Conservation (phyloP, 495 filamentous ascomycete species). For the Jackrogersella multiformis region DNA sequence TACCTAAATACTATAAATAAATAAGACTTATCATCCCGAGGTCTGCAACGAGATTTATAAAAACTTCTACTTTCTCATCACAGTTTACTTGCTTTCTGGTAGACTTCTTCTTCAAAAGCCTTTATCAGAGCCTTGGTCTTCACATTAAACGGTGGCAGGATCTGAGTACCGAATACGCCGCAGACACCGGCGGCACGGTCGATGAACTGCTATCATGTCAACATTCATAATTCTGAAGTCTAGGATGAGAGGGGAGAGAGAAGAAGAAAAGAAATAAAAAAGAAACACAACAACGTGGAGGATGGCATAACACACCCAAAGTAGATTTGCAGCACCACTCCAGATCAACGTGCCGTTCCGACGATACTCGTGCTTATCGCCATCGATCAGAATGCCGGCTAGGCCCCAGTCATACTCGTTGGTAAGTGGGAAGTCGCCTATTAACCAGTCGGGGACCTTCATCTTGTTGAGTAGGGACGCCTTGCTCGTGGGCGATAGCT, state of each 20-base stretch:
- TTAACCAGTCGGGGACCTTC: slow-evolving; percentile 11
- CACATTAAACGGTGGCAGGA: slow-evolving; percentile 37
- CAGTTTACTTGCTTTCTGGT: slow-evolving; percentile 22
- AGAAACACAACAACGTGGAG: not conserved
- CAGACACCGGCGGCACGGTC: slow-evolving; percentile 47
- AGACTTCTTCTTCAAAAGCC: slow-evolving; percentile 47
- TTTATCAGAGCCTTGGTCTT: slow-evolving; percentile 32
- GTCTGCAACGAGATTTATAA: too few relatives aligned
- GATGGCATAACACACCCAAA: slow-evolving; percentile 31
- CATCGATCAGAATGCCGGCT: slow-evolving; percentile 31
- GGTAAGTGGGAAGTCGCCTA: slow-evolving; percentile 18
- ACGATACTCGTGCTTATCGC: slow-evolving; percentile 38
- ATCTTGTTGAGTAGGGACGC: slow-evolving; percentile 20
- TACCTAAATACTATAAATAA: too few relatives aligned
- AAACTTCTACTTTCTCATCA: not conserved
- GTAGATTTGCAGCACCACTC: slow-evolving; percentile 40
- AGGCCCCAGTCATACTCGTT: slow-evolving; percentile 37
- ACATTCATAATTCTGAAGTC: not conserved
- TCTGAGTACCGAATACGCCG: slow-evolving; percentile 47
- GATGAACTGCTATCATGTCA: slow-evolving; percentile 44
- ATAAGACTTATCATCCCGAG: not conserved
- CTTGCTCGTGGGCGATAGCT: slow-evolving; percentile 22
- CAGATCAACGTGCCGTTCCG: slow-evolving; percentile 37
- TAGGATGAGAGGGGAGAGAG: too few relatives aligned
- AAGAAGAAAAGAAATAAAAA: too few relatives aligned